Evolutionary conservation across 768 basidiomycete species (phyloP).

Genomic region (Russula foetens): DNA sequence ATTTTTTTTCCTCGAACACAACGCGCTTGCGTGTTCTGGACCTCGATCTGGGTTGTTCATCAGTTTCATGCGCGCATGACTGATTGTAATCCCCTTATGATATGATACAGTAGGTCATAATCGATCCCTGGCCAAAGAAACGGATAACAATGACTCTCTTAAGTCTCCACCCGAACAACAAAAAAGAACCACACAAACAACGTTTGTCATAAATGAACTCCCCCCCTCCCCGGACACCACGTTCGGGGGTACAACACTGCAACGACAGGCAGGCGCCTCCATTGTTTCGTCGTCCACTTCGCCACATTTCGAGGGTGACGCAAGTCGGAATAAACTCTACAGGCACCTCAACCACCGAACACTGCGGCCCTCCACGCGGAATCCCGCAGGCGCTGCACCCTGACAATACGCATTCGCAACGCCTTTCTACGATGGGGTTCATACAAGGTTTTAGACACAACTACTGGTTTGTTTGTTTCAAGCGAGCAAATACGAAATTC

Average conservation of each 20-base stretch:
- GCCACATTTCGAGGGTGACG: constrained; percentile 1
- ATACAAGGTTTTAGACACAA: not conserved
- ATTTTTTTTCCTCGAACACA: not conserved
- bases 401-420: not conserved
- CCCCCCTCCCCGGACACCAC: not conserved
- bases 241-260: constrained; percentile 4
- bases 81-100: not conserved
- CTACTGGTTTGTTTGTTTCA: not conserved
- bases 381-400: not conserved
- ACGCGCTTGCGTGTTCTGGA: not conserved
- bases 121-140: not conserved
- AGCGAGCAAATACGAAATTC: not conserved
- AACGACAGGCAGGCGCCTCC: not conserved
- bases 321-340: not conserved
- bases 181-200: not conserved
- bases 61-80: not conserved
- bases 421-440: not conserved
- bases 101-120: not conserved
- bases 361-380: not conserved
- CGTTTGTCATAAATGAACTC: too few relatives aligned
- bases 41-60: not conserved
- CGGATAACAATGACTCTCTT: not conserved
- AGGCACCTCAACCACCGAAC: not conserved
- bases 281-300: not conserved
- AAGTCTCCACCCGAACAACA: not conserved